A percentile compares a stretch with the other conserved stretches of the same genome.
Conservation (phyloP, 2,329 filamentous ascomycete species). For the Knufia fluminis region DNA sequence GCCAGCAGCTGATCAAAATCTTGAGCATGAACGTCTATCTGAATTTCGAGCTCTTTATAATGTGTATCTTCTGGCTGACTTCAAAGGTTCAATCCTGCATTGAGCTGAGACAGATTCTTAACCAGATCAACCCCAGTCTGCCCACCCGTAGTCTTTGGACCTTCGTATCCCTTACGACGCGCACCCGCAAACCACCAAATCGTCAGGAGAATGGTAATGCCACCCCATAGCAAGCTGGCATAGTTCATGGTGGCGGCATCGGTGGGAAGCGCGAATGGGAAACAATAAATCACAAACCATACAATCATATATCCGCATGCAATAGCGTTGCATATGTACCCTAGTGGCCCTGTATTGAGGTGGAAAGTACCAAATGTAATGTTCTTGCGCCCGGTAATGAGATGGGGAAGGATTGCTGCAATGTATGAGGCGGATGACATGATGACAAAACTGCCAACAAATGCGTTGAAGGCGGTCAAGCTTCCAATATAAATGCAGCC, state of each 20-base stretch:
- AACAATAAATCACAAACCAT: constrained; percentile 52
- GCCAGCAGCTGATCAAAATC: neutral
- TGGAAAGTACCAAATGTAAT: constrained; percentile 45
- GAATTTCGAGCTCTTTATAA: no score
- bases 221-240: constrained; percentile 43
- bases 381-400: constrained; percentile 43
- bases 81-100: no score
- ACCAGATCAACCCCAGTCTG: neutral
- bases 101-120: neutral
- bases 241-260: constrained; percentile 46
- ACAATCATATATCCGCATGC: constrained; percentile 46
- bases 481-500: constrained; percentile 41
- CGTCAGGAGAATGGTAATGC: constrained; percentile 41
- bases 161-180: constrained; percentile 12
- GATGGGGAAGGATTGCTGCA: constrained; percentile 42
- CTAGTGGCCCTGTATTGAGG: constrained; percentile 39
- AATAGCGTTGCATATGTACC: constrained; percentile 41
- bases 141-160: neutral
- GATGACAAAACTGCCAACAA: constrained; percentile 51
- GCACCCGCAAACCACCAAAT: constrained; percentile 32
- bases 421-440: constrained; percentile 49
- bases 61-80: no score
- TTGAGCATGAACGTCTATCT: no score
- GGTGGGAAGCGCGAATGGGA: constrained; percentile 43
- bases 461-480: constrained; percentile 43